Evolutionary conservation across 1,139 yeast species (phyloP).

Genomic region (Taphrina pruni): DNA sequence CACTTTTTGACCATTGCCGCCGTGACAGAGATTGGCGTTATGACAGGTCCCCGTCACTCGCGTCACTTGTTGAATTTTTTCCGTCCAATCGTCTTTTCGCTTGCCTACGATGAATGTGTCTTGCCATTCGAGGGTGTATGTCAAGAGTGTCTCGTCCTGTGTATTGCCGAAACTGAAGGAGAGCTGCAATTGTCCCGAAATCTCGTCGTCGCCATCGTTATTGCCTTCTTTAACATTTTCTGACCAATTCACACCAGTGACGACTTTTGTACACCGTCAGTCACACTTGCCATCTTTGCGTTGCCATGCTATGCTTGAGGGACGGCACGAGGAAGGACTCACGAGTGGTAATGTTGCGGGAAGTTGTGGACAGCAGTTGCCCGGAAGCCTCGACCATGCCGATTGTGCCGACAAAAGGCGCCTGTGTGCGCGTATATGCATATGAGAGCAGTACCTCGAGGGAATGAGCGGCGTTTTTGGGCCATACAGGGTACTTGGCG

Average conservation of each 20-base stretch:
- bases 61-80: background rate
- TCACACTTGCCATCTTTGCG: no score
- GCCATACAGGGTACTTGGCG: conserved; percentile 5
- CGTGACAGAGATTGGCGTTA: background rate
- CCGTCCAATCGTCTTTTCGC: background rate
- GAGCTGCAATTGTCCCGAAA: background rate
- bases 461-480: background rate
- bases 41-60: background rate
- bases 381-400: conserved; percentile 21
- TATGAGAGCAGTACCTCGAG: background rate
- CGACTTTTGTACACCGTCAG: background rate
- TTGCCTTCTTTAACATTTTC: background rate
- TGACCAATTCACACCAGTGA: background rate
- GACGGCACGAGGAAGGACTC: background rate
- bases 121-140: background rate
- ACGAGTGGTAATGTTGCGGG: conserved; percentile 5
- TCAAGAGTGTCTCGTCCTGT: background rate
- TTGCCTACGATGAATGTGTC: background rate
- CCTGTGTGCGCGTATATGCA: background rate
- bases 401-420: background rate
- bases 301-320: no score
- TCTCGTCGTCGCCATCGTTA: background rate
- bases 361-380: background rate
- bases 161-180: background rate
- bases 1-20: background rate